Evolutionary conservation across 495 filamentous ascomycete genomes (phyloP).

Genomic region (Aspergillus bertholletiae): DNA sequence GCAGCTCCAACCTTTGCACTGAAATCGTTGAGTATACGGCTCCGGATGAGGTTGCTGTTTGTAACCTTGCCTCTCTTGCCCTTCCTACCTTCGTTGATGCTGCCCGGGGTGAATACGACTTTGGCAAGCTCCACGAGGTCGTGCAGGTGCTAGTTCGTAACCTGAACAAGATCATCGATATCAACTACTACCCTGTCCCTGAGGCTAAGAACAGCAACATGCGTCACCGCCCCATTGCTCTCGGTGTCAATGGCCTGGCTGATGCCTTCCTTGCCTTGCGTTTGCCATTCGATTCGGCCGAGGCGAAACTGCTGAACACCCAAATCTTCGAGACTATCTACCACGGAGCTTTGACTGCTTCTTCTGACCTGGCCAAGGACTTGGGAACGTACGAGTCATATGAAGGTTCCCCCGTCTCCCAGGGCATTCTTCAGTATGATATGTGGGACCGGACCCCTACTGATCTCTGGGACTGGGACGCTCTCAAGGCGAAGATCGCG

Average conservation of each 20-base stretch:
- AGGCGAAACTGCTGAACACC: conserved; percentile 90
- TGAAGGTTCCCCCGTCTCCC: conserved; percentile 86
- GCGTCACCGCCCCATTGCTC: conserved; percentile 88
- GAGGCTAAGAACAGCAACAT: conserved; percentile 95
- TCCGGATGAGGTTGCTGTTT: conserved; percentile 96
- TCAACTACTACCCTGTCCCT: conserved; percentile 93
- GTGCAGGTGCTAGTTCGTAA: conserved; percentile 85
- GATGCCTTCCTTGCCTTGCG: conserved; percentile 97
- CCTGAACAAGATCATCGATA: conserved; percentile 94
- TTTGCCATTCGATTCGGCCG: conserved; percentile 91
- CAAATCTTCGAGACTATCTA: conserved; percentile 99
- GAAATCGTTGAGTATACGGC: conserved; percentile 98
- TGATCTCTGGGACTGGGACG: conserved; percentile 93
- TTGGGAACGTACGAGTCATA: conserved; percentile 85
- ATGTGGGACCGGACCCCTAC: conserved; percentile 96
- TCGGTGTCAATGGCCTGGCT: conserved; percentile 98
- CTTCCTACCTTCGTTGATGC: conserved; percentile 87
- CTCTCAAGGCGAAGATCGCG: conserved; percentile 85
- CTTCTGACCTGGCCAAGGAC: conserved; percentile 77
- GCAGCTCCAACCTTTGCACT: conserved; percentile 97
- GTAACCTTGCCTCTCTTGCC: conserved; percentile 93
- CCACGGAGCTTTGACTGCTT: conserved; percentile 88
- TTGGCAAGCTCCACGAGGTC: conserved; percentile 91
- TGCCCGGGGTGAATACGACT: conserved; percentile 78
- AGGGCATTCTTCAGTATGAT: conserved; percentile 96